Percentiles rank a stretch among this genome's conserved stretches.
These are phyloP conservation scores for Solioccasus polychromus DNA, from an alignment of 768 basidiomycete species.

Conservation along the genomic window DNA sequence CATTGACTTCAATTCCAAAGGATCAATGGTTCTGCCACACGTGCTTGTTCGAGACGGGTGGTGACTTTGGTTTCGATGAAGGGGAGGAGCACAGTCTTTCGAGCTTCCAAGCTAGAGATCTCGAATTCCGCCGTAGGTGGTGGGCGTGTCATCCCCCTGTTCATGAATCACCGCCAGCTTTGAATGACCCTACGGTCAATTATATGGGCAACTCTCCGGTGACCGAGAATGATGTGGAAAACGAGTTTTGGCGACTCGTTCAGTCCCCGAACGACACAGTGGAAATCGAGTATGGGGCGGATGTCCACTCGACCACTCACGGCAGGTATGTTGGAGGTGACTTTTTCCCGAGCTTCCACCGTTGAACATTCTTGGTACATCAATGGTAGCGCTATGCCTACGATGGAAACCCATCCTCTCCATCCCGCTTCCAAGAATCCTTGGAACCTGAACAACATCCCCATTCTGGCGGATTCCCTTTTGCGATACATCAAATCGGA, in stretches of 20 bases:
- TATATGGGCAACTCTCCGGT: slow-evolving; percentile 60
- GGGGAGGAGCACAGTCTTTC: slow-evolving; percentile 93
- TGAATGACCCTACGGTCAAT: slow-evolving; percentile 51
- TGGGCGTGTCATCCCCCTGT: slow-evolving; percentile 73
- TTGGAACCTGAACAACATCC: slow-evolving; percentile 98
- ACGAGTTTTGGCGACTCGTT: slow-evolving; percentile 96
- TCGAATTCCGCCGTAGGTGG: slow-evolving; percentile 87
- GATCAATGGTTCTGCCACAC: slow-evolving; percentile 96
- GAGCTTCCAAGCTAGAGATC: slow-evolving; percentile 88
- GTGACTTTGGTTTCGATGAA: slow-evolving; percentile 97
- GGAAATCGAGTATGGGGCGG: slow-evolving; percentile 99
- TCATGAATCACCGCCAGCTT: slow-evolving; percentile 29
- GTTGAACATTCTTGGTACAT: slow-evolving; percentile 20
- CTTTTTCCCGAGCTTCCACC: slow-evolving; percentile 22
- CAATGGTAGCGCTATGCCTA: slow-evolving; percentile 81
- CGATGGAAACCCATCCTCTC: slow-evolving; percentile 89
- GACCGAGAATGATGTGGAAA: slow-evolving; percentile 90
- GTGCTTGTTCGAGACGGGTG: slow-evolving; percentile 87
- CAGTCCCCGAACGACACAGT: slow-evolving; percentile 88
- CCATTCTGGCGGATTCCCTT: slow-evolving; percentile 88
- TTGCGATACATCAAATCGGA: slow-evolving; percentile 97
- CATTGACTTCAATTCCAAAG: slow-evolving; percentile 78
- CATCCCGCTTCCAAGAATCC: slow-evolving; percentile 85
- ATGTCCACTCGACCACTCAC: slow-evolving; percentile 95
- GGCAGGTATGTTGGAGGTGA: slow-evolving; percentile 69